phyloP scores from a whole-genome alignment of 805 yeast genomes.

The Kluyveromyces lactis region DNA sequence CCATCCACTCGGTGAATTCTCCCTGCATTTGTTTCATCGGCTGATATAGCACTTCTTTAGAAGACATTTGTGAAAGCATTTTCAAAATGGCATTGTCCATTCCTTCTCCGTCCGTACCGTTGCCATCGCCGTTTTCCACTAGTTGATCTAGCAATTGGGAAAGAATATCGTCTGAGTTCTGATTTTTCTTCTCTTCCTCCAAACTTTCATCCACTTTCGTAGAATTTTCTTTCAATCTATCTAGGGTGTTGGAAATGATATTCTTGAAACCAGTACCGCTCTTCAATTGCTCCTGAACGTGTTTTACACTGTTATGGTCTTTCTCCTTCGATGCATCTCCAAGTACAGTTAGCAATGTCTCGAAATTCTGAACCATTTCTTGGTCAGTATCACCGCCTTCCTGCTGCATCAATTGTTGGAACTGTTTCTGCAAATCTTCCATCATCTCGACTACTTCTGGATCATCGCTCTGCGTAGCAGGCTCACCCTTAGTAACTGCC shows the following conservation, averaged over 20 bases:
- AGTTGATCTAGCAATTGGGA: constrained; percentile 63
- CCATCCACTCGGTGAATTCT: constrained; percentile 67
- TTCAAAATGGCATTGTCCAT: constrained; percentile 61
- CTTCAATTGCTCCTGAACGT: constrained; percentile 5
- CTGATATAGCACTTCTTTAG: constrained; percentile 79
- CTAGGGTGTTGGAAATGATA: constrained; percentile 73
- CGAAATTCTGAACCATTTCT: constrained; percentile 28
- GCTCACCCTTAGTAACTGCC: constrained; percentile 9
- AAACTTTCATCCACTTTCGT: constrained; percentile 51
- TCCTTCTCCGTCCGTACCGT: constrained; percentile 21
- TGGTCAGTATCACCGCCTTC: constrained; percentile 13
- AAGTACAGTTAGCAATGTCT: constrained; percentile 26
- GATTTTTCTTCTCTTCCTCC: constrained; percentile 40
- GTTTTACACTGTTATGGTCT: constrained; percentile 15
- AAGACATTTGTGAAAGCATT: constrained; percentile 72
- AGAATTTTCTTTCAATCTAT: constrained; percentile 72
- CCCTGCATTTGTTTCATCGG: constrained; percentile 75
- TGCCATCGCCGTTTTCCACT: constrained; percentile 32
- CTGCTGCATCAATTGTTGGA: constrained; percentile 18
- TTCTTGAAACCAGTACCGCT: constrained; percentile 45
- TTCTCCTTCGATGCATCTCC: constrained; percentile 24
- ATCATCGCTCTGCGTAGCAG: constrained; percentile 10
- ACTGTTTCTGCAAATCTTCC: constrained; percentile 20
- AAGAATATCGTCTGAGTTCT: constrained; percentile 43
- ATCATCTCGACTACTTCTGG: constrained; percentile 29